Evolutionary conservation across 306 rosid species (phyloP).

Genomic region (Vigna mungo): DNA sequence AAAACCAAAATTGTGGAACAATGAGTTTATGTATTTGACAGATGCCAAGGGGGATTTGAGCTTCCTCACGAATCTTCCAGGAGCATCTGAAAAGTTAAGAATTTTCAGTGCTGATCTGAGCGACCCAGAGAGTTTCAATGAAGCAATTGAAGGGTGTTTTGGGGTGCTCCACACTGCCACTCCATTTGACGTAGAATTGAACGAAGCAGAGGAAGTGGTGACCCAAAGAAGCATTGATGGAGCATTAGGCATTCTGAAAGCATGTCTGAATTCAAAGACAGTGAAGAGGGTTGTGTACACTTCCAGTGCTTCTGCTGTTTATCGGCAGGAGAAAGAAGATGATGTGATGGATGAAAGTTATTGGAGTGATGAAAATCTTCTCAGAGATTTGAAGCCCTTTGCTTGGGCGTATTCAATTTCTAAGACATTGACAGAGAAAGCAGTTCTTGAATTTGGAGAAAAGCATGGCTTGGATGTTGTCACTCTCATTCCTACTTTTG

Average conservation of each 20-base stretch:
- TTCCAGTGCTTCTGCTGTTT: conserved; percentile 54
- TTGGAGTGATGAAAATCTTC: conserved; percentile 63
- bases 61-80: conserved; percentile 59
- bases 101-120: conserved; percentile 63
- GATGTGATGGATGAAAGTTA: conserved; percentile 58
- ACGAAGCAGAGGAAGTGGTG: conserved; percentile 52
- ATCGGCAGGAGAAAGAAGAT: neutral
- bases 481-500: conserved; percentile 57
- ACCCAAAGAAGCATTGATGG: conserved; percentile 58
- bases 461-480: conserved; percentile 66
- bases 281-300: conserved; percentile 70
- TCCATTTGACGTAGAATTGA: conserved; percentile 41
- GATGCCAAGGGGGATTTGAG: conserved; percentile 38
- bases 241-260: conserved; percentile 59
- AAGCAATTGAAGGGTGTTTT: conserved; percentile 59
- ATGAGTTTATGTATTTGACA: neutral
- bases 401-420: conserved; percentile 53
- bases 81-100: conserved; percentile 57
- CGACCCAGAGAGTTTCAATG: conserved; percentile 55
- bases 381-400: conserved; percentile 28
- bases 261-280: conserved; percentile 52
- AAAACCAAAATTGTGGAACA: neutral
- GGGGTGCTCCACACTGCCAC: conserved; percentile 65
- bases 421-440: conserved; percentile 64
- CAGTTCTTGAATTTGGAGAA: conserved; percentile 64